Evolutionary conservation across 2,329 filamentous ascomycete genomes (phyloP).

Genomic region (Curvularia hawaiiensis): DNA sequence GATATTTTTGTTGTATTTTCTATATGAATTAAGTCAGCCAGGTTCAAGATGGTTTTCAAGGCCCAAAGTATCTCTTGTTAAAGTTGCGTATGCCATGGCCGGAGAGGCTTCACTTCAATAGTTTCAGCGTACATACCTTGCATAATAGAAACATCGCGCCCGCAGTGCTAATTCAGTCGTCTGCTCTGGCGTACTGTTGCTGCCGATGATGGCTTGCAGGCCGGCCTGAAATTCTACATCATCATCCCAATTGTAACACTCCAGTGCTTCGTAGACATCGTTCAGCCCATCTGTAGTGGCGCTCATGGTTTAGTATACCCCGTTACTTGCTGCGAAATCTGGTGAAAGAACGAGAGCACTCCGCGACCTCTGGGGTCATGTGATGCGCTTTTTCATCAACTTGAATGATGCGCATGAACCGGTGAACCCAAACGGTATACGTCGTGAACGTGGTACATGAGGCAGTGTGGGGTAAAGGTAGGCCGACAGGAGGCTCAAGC

Average conservation of each 20-base stretch:
- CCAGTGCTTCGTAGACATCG: slow-evolving; percentile 63
- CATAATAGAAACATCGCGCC: slow-evolving; percentile 73
- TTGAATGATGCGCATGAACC: slow-evolving; percentile 2
- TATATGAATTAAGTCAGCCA: slow-evolving; percentile 12
- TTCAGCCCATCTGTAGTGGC: slow-evolving; percentile 30
- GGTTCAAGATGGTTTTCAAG: too few relatives aligned
- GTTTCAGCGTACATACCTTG: slow-evolving; percentile 42
- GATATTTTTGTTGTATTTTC: slow-evolving; percentile 57
- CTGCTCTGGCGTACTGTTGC: slow-evolving; percentile 59
- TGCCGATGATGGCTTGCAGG: slow-evolving; percentile 67
- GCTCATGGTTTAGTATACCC: slow-evolving; percentile 29
- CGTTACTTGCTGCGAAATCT: neutral
- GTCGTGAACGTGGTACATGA: slow-evolving; percentile 11
- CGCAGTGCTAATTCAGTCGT: slow-evolving; percentile 64
- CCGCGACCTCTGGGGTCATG: slow-evolving; percentile 10
- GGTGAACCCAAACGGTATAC: neutral
- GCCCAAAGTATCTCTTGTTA: neutral
- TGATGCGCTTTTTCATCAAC: neutral
- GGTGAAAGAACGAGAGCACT: neutral
- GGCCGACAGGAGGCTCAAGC: slow-evolving; percentile 19
- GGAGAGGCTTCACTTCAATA: neutral
- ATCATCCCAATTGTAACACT: slow-evolving; percentile 69
- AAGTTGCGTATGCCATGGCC: neutral
- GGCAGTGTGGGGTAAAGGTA: slow-evolving; percentile 31
- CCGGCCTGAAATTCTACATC: slow-evolving; percentile 73